Evolutionary conservation across 2,329 filamentous ascomycete genomes (phyloP), one percentile per base, ranked within the genome.

Genomic region (Hyphodiscus sp.): DNA sequence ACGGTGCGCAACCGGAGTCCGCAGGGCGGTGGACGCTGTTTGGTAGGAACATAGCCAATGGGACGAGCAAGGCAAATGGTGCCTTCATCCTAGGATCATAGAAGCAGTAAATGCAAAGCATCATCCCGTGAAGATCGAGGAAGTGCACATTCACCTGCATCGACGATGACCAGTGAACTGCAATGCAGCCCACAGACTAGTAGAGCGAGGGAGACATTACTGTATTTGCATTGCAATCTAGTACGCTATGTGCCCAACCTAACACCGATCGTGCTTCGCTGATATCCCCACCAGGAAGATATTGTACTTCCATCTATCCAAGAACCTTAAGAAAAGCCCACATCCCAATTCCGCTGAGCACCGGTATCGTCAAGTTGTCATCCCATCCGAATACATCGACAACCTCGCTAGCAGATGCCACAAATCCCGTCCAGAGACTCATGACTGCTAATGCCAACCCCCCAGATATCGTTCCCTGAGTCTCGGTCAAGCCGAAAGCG

Each of bases 351-450:
- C 91, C 91, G 67, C 90, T 96, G 48, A 99, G 76, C 23, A 95
- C 83, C 1, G 94, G 94, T 70, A 99, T 99, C 48, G 92, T 97
- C 63, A 99, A 76, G 71, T 99, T 99, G 73, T 99, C 94, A 67
- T 99, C 94, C 87, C 90, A 91, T 47, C 91, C 89, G 68, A 91
- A 96, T 0, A 97, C 67, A 72, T 99, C 91, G 45, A 96, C 78
- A 16, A 92, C 87, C 72, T 99, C 94, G 66, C 91, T 96, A 45
- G 85, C 84, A 53, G 91, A 89, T 43, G 91, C 94, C 50, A 92
- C 82, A 44, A 97, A 72, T n/a, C 94, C 94, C 7, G 91, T 91
- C 74, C 88, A 89, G 41, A 96, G 60, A 67, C 90, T 89, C 81
- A 97, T 83, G 54, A 89, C 75, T 3, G 83, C 86, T 38, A 97